Base-by-base conservation (phyloP, 768 basidiomycete species). In the Dioszegia aurantiaca region DNA sequence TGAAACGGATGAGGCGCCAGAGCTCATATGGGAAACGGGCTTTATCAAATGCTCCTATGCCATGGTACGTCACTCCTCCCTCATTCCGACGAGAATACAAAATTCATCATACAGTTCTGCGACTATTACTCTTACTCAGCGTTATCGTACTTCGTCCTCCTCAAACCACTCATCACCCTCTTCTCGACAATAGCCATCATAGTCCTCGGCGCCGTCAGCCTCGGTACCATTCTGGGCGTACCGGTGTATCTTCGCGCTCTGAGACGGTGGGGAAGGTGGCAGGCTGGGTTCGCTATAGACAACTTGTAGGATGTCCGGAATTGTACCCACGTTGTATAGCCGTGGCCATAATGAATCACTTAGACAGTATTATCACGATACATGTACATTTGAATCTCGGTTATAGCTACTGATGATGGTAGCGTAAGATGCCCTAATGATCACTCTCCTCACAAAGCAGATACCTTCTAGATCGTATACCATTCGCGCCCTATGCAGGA, bases 91-190 rank as follows among this genome's bases (percentile, higher is more conserved):
- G 46, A n/a, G 36, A 12, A 23, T 27, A 12, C 52, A 40, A 53
- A 19, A 28, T 49, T 60, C 36, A 60, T 28, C 16, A 0, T 12
- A 33, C 42, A 64, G 61, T 72, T 70, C 49, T 36, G 60, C 31
- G 75, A 76, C 49, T 70, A 73, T 56, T 66, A 73, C 23, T 73
- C 71, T 0, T 76, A 76, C 46, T 70, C 72, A 12, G 68, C 71
- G 11, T 53, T 76, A 10, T 65, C 67, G 31, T 74, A 76, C 46
- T 71, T 76, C 48, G 58, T 76, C 4, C 68, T 76, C 48, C 72
- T 71, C 56, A 76, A 76, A 60, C 71, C 75, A 3, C 48, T 74
- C 19, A 65, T 76, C 46, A 69, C 67, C n/a, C 67, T 76, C 11
- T 67, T 74, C 52, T 68, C 69, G 14, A 70, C 71, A 3, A 70